Percentiles rank a stretch among this genome's conserved stretches.
Conservation (phyloP, 352 stramenopile genomes). For the Globisporangium radiosum region DNA sequence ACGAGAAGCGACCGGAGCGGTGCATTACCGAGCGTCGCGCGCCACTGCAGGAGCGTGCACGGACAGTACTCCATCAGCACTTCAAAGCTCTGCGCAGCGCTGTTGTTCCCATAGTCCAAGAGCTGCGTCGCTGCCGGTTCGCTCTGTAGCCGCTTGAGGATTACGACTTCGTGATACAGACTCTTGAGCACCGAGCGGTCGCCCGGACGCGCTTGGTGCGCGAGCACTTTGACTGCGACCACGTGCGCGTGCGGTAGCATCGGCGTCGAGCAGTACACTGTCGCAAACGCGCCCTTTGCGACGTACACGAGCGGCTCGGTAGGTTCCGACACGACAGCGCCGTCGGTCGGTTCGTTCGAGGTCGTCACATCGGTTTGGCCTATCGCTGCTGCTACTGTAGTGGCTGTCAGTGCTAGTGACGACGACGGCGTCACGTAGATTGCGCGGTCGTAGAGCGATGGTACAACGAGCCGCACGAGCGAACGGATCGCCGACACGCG, state of each 20-base stretch:
- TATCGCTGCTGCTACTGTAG: background rate
- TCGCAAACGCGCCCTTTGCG: slow-evolving; percentile 44
- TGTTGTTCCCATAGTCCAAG: slow-evolving; percentile 49
- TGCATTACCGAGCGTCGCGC: slow-evolving; percentile 12
- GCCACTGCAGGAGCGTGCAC: slow-evolving; percentile 42
- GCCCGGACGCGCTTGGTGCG: slow-evolving; percentile 31
- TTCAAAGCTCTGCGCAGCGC: slow-evolving; percentile 34
- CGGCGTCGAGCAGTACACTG: slow-evolving; percentile 28
- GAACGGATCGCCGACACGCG: slow-evolving; percentile 22
- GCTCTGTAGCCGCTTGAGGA: slow-evolving; percentile 42
- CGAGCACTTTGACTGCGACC: slow-evolving; percentile 49
- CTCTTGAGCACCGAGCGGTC: slow-evolving; percentile 35
- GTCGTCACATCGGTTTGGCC: background rate
- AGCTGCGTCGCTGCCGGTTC: slow-evolving; percentile 44
- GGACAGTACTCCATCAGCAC: slow-evolving; percentile 59
- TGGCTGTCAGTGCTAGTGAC: background rate
- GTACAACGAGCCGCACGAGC: slow-evolving; percentile 31
- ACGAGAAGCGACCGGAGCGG: slow-evolving; percentile 38
- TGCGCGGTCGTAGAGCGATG: slow-evolving; percentile 28
- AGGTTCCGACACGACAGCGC: no score
- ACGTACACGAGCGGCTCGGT: slow-evolving; percentile 19
- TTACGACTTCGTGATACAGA: slow-evolving; percentile 46
- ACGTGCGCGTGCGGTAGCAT: slow-evolving; percentile 8
- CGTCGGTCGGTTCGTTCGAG: background rate
- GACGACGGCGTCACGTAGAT: slow-evolving; percentile 20